phyloP scores from a whole-genome alignment of 2,329 filamentous ascomycete genomes.

The Pseudomassariella vexata region DNA sequence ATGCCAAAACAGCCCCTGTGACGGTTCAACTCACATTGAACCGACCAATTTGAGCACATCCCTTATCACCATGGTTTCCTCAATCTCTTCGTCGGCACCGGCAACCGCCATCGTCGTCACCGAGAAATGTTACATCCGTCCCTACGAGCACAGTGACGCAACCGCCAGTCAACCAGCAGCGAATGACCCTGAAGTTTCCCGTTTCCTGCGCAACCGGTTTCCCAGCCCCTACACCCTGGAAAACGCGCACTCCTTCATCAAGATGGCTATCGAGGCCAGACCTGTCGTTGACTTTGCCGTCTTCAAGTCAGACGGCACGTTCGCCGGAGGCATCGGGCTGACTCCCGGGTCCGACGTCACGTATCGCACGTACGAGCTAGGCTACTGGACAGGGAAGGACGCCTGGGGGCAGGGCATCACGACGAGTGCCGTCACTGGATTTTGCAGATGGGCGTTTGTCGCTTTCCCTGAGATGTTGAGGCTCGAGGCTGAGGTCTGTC shows the following conservation, averaged over 20 bases:
- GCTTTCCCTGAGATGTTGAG: slow-evolving; percentile 33
- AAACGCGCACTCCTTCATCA: slow-evolving; percentile 32
- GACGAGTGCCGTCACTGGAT: slow-evolving; percentile 30
- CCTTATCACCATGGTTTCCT: no score
- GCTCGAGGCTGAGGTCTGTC: slow-evolving; percentile 33
- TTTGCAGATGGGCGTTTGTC: slow-evolving; percentile 38
- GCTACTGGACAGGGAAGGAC: slow-evolving; percentile 39
- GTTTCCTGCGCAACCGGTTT: slow-evolving; percentile 37
- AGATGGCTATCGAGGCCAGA: slow-evolving; percentile 11
- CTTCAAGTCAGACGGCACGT: slow-evolving; percentile 22
- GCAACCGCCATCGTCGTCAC: slow-evolving; percentile 21
- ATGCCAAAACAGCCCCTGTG: no score
- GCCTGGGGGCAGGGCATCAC: slow-evolving; percentile 42
- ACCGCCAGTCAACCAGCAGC: slow-evolving; percentile 24
- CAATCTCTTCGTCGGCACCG: no score
- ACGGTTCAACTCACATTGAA: no score
- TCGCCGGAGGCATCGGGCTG: slow-evolving; percentile 37
- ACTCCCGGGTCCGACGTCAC: slow-evolving; percentile 29
- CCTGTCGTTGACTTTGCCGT: slow-evolving; percentile 28
- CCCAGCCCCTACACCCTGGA: slow-evolving; percentile 38
- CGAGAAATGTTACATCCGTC: slow-evolving; percentile 31
- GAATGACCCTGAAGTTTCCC: slow-evolving; percentile 31
- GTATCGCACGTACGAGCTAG: slow-evolving; percentile 38
- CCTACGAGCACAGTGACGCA: slow-evolving; percentile 32
- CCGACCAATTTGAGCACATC: no score